Conservation (phyloP, 306 rosid species). For the Sindora glabra region DNA sequence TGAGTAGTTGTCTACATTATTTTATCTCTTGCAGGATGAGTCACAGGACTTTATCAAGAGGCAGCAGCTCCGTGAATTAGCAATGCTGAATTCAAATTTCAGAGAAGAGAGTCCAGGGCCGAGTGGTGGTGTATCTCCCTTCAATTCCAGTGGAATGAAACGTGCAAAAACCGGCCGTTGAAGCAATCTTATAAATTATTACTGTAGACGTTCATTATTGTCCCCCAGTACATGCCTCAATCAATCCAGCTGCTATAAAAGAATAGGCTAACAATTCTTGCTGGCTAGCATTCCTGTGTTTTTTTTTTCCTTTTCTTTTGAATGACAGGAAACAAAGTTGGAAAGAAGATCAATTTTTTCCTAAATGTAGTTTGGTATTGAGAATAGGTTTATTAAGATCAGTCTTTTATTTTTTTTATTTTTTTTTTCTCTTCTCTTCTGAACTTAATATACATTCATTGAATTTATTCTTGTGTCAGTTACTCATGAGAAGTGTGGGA, state of each 20-base stretch:
- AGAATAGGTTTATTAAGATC: conserved; percentile 64
- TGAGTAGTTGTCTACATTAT: not conserved
- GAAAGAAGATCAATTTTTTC: conserved; percentile 16
- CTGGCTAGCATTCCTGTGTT: conserved; percentile 63
- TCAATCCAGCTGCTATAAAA: conserved; percentile 44
- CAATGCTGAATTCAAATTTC: conserved; percentile 79
- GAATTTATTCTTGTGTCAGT: conserved; percentile 93
- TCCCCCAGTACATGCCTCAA: conserved; percentile 23
- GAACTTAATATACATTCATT: conserved; percentile 69
- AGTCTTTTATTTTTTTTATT: too few species aligned
- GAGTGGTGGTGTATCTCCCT: conserved; percentile 84
- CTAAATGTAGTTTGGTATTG: conserved; percentile 45
- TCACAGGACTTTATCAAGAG: conserved; percentile 81
- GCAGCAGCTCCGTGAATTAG: conserved; percentile 87
- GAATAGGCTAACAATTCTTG: conserved; percentile 53
- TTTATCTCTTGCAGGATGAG: conserved; percentile 60
- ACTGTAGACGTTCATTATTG: conserved; percentile 20
- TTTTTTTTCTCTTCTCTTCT: conserved; percentile 19
- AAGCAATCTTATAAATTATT: conserved; percentile 19
- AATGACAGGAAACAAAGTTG: conserved; percentile 26
- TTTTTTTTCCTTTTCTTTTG: conserved; percentile 15
- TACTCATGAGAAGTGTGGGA: conserved; percentile 56
- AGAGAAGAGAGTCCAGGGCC: conserved; percentile 95
- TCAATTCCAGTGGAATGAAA: conserved; percentile 93
- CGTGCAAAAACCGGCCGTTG: conserved; percentile 89